Evolutionary conservation across 805 yeast genomes (phyloP).

Genomic region (Wickerhamiella dianesei): DNA sequence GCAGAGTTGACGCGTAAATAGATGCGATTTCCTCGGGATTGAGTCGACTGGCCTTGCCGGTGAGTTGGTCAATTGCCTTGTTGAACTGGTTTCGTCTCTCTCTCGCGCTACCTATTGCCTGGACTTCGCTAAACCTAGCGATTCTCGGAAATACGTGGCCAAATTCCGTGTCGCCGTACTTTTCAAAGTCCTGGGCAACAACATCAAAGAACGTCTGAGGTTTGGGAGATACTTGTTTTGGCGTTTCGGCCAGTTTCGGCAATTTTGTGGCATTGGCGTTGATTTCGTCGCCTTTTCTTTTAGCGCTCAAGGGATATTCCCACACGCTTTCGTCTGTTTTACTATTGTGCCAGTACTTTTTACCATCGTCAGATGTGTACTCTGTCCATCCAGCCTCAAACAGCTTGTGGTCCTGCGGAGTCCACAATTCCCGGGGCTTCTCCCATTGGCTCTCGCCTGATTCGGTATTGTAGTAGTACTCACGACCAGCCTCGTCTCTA

Average conservation of each 20-base stretch:
- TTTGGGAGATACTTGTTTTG: too few relatives aligned
- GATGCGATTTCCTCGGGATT: not conserved
- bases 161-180: not conserved
- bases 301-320: slow-evolving; percentile 53
- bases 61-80: slow-evolving; percentile 38
- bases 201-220: not conserved
- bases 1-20: not conserved
- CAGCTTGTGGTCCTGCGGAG: slow-evolving; percentile 30
- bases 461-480: slow-evolving; percentile 53
- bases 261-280: too few relatives aligned
- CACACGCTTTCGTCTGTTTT: slow-evolving; percentile 58
- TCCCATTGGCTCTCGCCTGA: slow-evolving; percentile 73
- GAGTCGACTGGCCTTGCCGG: not conserved
- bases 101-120: not conserved
- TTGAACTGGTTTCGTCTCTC: slow-evolving; percentile 1
- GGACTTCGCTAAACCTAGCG: not conserved
- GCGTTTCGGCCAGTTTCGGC: not conserved
- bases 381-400: slow-evolving; percentile 42
- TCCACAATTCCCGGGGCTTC: slow-evolving; percentile 44
- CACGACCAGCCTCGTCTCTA: slow-evolving; percentile 22
- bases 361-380: slow-evolving; percentile 41
- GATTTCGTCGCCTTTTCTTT: not conserved
- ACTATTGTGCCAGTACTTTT: slow-evolving; percentile 54
- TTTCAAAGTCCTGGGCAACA: not conserved
- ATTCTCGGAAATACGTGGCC: not conserved